Evolutionary conservation across 2,329 filamentous ascomycete species (phyloP).

Genomic region (Clonostachys rhizophaga): DNA sequence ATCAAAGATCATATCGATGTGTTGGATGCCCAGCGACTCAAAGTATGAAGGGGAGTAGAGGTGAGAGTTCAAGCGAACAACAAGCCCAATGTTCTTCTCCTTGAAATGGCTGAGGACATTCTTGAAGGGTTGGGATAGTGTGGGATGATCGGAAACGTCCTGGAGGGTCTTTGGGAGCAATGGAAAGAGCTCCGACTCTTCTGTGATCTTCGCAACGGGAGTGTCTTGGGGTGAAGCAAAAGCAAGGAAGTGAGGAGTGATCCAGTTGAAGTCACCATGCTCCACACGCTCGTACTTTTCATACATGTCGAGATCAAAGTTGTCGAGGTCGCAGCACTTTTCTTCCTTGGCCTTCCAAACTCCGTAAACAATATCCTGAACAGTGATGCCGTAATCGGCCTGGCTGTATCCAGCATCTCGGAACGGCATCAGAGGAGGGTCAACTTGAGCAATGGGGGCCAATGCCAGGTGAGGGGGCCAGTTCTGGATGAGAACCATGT

Average conservation of each 20-base stretch:
- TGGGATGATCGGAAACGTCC: slow-evolving; percentile 65
- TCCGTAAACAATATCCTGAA: slow-evolving; percentile 96
- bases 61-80: slow-evolving; percentile 92
- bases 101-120: slow-evolving; percentile 90
- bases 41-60: slow-evolving; percentile 98
- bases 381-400: slow-evolving; percentile 90
- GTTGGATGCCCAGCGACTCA: slow-evolving; percentile 87
- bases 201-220: slow-evolving; percentile 67
- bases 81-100: slow-evolving; percentile 82
- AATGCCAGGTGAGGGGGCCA: slow-evolving; percentile 96
- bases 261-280: slow-evolving; percentile 99
- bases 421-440: slow-evolving; percentile 98
- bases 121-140: slow-evolving; percentile 83
- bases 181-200: slow-evolving; percentile 68
- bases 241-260: slow-evolving; percentile 90
- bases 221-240: slow-evolving; percentile 91
- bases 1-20: slow-evolving; percentile 99
- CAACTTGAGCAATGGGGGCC: slow-evolving; percentile 91
- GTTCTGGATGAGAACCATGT: slow-evolving; percentile 97
- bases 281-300: slow-evolving; percentile 94
- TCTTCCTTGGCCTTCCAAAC: slow-evolving; percentile 99
- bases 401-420: slow-evolving; percentile 97
- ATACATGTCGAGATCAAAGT: slow-evolving; percentile 96
- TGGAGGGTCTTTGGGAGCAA: slow-evolving; percentile 71
- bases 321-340: slow-evolving; percentile 82